Conservation (phyloP, 2,329 filamentous ascomycete genomes). For the Penicillium brevicompactum region DNA sequence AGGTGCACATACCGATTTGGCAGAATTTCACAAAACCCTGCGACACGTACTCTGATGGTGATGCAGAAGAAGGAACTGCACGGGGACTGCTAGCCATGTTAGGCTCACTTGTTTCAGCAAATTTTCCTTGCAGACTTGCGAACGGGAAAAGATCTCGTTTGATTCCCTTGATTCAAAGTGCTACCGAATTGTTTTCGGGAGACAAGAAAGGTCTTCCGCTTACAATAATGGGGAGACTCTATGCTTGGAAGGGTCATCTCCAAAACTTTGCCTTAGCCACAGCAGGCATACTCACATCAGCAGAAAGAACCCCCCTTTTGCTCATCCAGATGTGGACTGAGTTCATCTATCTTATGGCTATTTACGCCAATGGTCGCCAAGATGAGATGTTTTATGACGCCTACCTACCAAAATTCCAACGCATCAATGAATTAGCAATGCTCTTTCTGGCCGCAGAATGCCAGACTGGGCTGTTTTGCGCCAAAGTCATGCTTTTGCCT, state of each 20-base stretch:
- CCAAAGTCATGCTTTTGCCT: slow-evolving; percentile 1
- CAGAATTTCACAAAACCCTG: not conserved
- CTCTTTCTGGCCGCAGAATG: not conserved
- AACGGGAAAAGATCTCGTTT: not conserved
- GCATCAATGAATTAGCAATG: not conserved
- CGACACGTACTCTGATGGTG: not conserved
- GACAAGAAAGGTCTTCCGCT: not conserved
- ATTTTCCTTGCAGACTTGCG: not conserved
- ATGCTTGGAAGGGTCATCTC: not conserved
- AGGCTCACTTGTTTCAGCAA: not conserved
- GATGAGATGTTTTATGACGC: slow-evolving; percentile 2
- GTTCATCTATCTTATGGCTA: not conserved
- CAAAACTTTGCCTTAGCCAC: not conserved
- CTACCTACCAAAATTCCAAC: not conserved
- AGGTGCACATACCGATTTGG: not conserved
- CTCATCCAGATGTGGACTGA: not conserved
- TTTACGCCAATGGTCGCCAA: not conserved
- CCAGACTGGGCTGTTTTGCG: not conserved
- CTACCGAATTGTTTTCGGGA: not conserved
- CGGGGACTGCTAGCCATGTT: not conserved
- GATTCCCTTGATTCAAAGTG: not conserved
- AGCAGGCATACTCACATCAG: not conserved
- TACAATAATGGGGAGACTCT: not conserved
- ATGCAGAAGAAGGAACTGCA: not conserved
- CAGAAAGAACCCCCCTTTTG: not conserved